A percentile compares a stretch with the other conserved stretches of the same genome.
Conservation (phyloP, 805 yeast species). For the Phaffomyces antillensis region DNA sequence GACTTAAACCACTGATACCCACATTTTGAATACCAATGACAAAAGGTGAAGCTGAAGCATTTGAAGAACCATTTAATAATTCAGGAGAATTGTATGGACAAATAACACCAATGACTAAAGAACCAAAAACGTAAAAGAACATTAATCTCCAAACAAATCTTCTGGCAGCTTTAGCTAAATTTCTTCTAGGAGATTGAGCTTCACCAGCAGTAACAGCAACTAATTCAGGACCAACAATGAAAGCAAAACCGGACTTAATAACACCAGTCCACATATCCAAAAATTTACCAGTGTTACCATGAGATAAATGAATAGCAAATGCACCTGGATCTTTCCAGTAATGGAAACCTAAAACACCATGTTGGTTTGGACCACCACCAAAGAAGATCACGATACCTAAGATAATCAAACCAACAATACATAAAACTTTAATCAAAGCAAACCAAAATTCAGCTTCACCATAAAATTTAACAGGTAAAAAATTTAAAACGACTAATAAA, state of each 20-base stretch:
- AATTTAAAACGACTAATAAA: slow-evolving; percentile 38
- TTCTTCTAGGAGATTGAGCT: slow-evolving; percentile 49
- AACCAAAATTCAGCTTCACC: slow-evolving; percentile 66
- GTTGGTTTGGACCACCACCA: slow-evolving; percentile 54
- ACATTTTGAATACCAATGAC: slow-evolving; percentile 73
- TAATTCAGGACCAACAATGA: slow-evolving; percentile 58
- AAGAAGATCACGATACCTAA: slow-evolving; percentile 51
- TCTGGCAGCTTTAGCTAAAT: slow-evolving; percentile 53
- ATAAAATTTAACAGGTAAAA: slow-evolving; percentile 50
- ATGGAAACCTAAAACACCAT: slow-evolving; percentile 56
- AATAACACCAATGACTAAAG: slow-evolving; percentile 61
- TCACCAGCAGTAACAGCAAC: slow-evolving; percentile 55
- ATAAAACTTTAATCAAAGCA: slow-evolving; percentile 46
- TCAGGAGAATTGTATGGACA: slow-evolving; percentile 54
- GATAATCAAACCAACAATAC: slow-evolving; percentile 56
- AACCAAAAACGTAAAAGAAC: slow-evolving; percentile 56
- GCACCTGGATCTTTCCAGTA: slow-evolving; percentile 60
- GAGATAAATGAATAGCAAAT: slow-evolving; percentile 38
- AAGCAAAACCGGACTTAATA: slow-evolving; percentile 59
- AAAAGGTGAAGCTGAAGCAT: slow-evolving; percentile 70
- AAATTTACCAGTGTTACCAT: slow-evolving; percentile 55
- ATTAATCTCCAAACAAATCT: slow-evolving; percentile 49
- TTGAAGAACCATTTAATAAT: slow-evolving; percentile 44
- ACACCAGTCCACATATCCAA: slow-evolving; percentile 57
- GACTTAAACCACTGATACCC: slow-evolving; percentile 60